Percentiles rank a stretch among this genome's conserved stretches.
Conservation (phyloP, 1,284 basidiomycete species). For the Trichosporon faecale region DNA sequence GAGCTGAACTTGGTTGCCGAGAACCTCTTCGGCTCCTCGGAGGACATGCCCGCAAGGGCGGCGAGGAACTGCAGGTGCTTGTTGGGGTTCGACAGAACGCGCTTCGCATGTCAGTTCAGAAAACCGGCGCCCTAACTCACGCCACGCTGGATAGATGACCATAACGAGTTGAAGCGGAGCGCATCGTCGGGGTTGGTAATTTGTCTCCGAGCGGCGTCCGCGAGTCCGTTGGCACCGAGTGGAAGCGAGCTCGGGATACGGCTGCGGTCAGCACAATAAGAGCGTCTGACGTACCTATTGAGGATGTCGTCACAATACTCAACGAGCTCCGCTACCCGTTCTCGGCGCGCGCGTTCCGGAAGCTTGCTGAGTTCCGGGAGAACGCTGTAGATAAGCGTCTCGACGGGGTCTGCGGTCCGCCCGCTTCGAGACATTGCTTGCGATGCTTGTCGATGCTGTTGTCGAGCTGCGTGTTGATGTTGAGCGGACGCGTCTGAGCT, state of each 20-base stretch:
- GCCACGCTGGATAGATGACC: constrained; percentile 15
- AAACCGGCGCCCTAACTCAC: constrained; percentile 10
- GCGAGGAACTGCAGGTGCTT: constrained; percentile 47
- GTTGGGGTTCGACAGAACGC: constrained; percentile 36
- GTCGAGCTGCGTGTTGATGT: constrained; percentile 8
- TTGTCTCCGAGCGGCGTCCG: constrained; percentile 17
- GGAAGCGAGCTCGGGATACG: constrained; percentile 22
- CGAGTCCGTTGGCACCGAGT: constrained; percentile 11
- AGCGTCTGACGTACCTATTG: constrained; percentile 31
- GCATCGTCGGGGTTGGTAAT: constrained; percentile 11
- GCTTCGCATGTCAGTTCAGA: constrained; percentile 26
- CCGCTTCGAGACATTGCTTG: constrained; percentile 9
- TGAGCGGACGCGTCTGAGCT: constrained; percentile 15
- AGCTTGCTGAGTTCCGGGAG: constrained; percentile 34
- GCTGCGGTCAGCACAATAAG: constrained; percentile 12
- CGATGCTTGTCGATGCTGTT: constrained; percentile 17
- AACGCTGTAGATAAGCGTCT: constrained; percentile 40
- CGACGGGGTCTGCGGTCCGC: constrained; percentile 28
- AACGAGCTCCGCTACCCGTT: constrained; percentile 42
- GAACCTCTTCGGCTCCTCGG: not conserved
- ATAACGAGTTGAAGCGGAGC: constrained; percentile 17
- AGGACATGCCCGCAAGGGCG: constrained; percentile 30
- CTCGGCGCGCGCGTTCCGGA: constrained; percentile 28
- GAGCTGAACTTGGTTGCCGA: not conserved
- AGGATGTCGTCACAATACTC: constrained; percentile 44